Conservation (phyloP, 306 rosid genomes). For the Ochetophila trinervis region DNA sequence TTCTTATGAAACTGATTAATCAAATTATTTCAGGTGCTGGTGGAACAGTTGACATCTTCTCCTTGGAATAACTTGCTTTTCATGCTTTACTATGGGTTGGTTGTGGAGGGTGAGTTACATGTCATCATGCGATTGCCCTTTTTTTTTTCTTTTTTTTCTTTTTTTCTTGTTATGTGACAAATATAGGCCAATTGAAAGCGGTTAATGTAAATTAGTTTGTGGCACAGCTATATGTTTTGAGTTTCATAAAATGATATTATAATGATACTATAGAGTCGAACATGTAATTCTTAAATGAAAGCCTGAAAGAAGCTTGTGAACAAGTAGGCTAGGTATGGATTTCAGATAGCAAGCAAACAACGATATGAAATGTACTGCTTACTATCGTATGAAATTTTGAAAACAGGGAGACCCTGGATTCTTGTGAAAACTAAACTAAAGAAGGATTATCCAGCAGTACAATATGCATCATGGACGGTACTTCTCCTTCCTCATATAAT, state of each 20-base stretch:
- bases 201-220: constrained; percentile 14
- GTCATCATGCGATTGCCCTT: constrained; percentile 11
- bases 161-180: constrained; percentile 19
- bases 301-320: constrained; percentile 5
- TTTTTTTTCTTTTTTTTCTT: constrained; percentile 11
- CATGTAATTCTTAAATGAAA: neutral
- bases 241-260: constrained; percentile 2
- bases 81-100: constrained; percentile 76
- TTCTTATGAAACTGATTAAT: constrained; percentile 4
- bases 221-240: constrained; percentile 4
- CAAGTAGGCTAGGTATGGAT: constrained; percentile 9
- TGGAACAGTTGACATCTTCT: constrained; percentile 86
- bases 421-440: constrained; percentile 79
- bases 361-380: constrained; percentile 8
- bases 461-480: constrained; percentile 89
- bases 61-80: constrained; percentile 87
- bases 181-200: constrained; percentile 15
- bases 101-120: constrained; percentile 69
- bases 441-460: constrained; percentile 82
- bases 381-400: constrained; percentile 20
- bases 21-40: constrained; percentile 56
- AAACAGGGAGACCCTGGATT: constrained; percentile 78
- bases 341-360: neutral
- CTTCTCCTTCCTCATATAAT: constrained; percentile 19
- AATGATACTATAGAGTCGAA: constrained; percentile 5